Evolutionary conservation across 176 grass and related monocot genomes (phyloP), one percentile per base, ranked within the genome.

Genomic region (Musa schizocarpa): DNA sequence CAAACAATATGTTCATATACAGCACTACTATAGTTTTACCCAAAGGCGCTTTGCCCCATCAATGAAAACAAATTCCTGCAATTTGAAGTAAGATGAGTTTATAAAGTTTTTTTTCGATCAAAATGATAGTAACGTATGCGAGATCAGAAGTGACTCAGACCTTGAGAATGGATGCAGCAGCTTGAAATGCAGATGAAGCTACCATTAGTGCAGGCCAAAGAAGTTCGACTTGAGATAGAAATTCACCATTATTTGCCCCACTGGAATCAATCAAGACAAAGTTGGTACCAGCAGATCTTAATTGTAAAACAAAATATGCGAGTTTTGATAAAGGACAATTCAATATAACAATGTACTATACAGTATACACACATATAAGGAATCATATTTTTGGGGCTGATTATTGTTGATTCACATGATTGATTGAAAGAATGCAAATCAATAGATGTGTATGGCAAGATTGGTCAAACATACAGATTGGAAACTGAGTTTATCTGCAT

Each of bases 111-210:
- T 52, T 71, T 49, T 11, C 1, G 3, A 20, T 62, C 20, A 65
- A 78, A 22, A 73, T 48, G 74, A 81, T 67, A 27, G 13, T 59
- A 14, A 84, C 53, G 67, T 53, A 53, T 65, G 5, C 22, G 50
- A 77, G 26, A 65, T 8, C 26, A 26, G 22, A 65, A 26, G 78
- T 52, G 25, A 13, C 62, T 50, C 81, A 61, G 84, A 93, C 94
- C 94, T 98, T 98, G 76, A 93, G 87, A 81, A 98, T 87, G 76
- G 95, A 91, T 68, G 90, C 95, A 80, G 71, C 90, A 81, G 95
- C 84, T 61, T 98, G 95, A 82, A 88, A 89, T 76, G 86, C 88
- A 76, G 90, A 76, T 48, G 95, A 98, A 85, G 27, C 84, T 73
- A 98, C 68, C 95, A 98, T 79, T 63, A 98, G 78, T 74, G 82